A percentile compares a stretch with the other conserved stretches of the same genome.
These are phyloP conservation scores for Aspergillus ustus DNA, from an alignment of 2,329 filamentous ascomycete species.

Conservation along the genomic window DNA sequence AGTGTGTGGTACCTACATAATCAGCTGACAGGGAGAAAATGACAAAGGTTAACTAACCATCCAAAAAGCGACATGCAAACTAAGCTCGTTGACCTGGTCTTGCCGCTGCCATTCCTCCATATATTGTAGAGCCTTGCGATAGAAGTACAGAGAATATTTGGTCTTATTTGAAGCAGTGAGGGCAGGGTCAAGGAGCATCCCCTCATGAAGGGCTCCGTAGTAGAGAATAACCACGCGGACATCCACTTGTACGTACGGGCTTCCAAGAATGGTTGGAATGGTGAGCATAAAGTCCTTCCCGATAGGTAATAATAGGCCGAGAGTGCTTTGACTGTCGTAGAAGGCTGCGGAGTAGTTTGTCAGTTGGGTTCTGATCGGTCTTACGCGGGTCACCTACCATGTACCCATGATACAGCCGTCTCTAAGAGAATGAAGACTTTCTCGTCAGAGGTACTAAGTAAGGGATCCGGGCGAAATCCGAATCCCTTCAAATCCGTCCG, in stretches of 20 bases:
- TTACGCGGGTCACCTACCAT: neutral
- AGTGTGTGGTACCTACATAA: too few relatives aligned
- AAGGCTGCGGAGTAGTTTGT: neutral
- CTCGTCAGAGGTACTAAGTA: neutral
- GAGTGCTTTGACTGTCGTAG: neutral
- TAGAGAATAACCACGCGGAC: neutral
- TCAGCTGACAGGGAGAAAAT: too few relatives aligned
- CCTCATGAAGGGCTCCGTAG: neutral
- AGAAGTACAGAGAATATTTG: neutral
- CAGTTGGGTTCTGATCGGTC: too few relatives aligned
- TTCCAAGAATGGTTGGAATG: neutral
- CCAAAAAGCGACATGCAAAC: neutral
- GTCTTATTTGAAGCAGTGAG: fast-evolving
- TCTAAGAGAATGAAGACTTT: neutral
- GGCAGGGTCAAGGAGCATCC: neutral
- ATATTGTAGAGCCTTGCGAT: neutral
- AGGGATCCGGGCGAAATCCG: neutral
- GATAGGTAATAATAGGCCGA: neutral
- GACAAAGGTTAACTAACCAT: neutral
- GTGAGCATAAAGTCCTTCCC: neutral
- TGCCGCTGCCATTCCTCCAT: neutral
- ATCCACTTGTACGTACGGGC: neutral
- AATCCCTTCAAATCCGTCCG: neutral
- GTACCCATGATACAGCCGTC: neutral
- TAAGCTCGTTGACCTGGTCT: neutral